phyloP scores from a whole-genome alignment of 305 asterid genomes.

The Solanum chacoense region DNA sequence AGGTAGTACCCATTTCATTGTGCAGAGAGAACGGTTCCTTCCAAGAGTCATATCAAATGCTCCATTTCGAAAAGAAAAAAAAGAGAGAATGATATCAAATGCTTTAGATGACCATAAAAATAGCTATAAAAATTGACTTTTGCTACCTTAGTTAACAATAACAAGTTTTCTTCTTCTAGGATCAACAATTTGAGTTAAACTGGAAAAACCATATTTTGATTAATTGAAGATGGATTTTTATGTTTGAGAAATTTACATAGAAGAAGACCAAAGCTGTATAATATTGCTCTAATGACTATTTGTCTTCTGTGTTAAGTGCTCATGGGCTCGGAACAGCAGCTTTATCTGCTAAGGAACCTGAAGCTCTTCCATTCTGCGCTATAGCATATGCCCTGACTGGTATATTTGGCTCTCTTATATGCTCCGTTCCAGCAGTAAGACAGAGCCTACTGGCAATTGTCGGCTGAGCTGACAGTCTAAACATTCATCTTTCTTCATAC shows the following conservation, averaged over 20 bases:
- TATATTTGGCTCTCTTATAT: constrained; percentile 81
- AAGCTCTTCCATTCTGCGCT: constrained; percentile 98
- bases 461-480: constrained; percentile 24
- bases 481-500: neutral
- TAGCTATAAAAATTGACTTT: neutral
- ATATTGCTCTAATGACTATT: neutral
- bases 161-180: neutral
- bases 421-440: constrained; percentile 83
- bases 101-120: neutral
- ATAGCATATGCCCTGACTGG: constrained; percentile 94
- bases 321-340: constrained; percentile 99
- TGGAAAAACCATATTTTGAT: neutral
- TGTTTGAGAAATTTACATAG: neutral
- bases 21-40: neutral
- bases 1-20: constrained; percentile 34
- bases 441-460: constrained; percentile 78
- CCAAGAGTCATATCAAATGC: neutral
- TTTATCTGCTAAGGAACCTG: constrained; percentile 93
- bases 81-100: neutral
- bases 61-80: neutral
- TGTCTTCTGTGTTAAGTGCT: constrained; percentile 38
- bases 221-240: neutral
- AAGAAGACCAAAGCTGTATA: neutral
- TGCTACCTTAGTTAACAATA: neutral
- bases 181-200: neutral